Evolutionary conservation across 768 basidiomycete genomes (phyloP), one percentile per base, ranked within the genome.

Genomic region (Russula dissimulans): DNA sequence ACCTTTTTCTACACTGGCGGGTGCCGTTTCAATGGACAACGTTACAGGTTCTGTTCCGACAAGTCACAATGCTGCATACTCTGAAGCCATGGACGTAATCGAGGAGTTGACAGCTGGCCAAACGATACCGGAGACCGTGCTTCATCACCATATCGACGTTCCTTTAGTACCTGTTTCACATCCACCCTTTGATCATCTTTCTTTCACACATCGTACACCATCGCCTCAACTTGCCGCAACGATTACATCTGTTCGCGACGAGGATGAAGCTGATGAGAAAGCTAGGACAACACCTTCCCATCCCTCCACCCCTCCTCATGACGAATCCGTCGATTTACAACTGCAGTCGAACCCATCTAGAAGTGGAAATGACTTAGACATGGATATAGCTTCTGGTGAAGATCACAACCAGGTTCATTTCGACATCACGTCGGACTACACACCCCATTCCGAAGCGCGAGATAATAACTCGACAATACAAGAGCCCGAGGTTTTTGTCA

Each of bases 201-300:
- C 61, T 34, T 62, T 62, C 10, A n/a, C 61, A 45, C 32, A 17
- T 6, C 62, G 62, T 51, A 60, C 58, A 32, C 59, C 62, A n/a
- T 61, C 62, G 9, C 62, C 62, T 10, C 62, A 59, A 3, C 59
- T 63, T 31, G 46, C 59, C 5, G 62, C 62, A 12, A 60, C 34
- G 47, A 63, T 63, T 12, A 60, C 62, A 15, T 41, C 17, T 44
- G 4, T 61, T 38, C 36, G 22, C 18, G 55, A 61, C 7, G 62
- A 63, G n/a, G 51, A 44, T 5, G 53, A 44, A n/a, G 43, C 22
- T 48, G 18, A 39, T 29, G 56, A 26, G 41, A 43, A 43, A n/a
- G 31, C 26, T 26, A 43, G 52, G 32, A 38, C 50, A 15, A 52
- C 18, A 8, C 29, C 43, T 41, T 38, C 48, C 34, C 48, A 2